These are phyloP conservation scores for Xerocomus minutiporus DNA, from an alignment of 1,284 basidiomycete genomes.

Conservation along the genomic window DNA sequence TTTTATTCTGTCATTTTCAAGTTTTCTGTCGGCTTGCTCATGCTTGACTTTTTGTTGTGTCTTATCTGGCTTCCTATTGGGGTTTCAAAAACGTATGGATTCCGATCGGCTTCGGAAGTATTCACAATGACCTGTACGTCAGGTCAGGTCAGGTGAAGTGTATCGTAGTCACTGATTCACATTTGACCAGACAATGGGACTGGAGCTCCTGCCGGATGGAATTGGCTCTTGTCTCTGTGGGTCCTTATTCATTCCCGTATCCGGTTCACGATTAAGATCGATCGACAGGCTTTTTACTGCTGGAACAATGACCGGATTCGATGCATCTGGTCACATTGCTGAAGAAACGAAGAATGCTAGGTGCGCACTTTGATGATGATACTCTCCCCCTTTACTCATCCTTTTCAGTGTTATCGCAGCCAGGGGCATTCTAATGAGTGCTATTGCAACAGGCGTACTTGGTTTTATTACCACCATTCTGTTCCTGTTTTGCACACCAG, in stretches of 20 bases:
- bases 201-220: slow-evolving; percentile 79
- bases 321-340: slow-evolving; percentile 83
- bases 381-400: not conserved
- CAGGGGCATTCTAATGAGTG: slow-evolving; percentile 73
- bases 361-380: slow-evolving; percentile 31
- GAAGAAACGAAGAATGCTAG: slow-evolving; percentile 87
- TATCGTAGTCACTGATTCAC: slow-evolving; percentile 2
- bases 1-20: slow-evolving; percentile 72
- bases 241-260: slow-evolving; percentile 15
- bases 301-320: slow-evolving; percentile 81
- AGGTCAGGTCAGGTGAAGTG: not conserved
- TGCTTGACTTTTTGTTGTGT: slow-evolving; percentile 80
- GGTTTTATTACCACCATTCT: slow-evolving; percentile 75
- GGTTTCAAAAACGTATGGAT: slow-evolving; percentile 77
- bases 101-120: slow-evolving; percentile 72
- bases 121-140: slow-evolving; percentile 75
- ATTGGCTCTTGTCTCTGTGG: slow-evolving; percentile 79
- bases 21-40: slow-evolving; percentile 65
- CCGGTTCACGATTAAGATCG: not conserved
- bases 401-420: slow-evolving; percentile 62
- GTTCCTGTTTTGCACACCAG: slow-evolving; percentile 82
- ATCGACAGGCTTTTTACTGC: slow-evolving; percentile 69
- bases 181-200: slow-evolving; percentile 71
- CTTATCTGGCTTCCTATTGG: slow-evolving; percentile 87
- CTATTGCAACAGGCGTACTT: slow-evolving; percentile 67